phyloP scores from a whole-genome alignment of 2,329 filamentous ascomycete genomes.

The Pseudogymnoascus sp. region DNA sequence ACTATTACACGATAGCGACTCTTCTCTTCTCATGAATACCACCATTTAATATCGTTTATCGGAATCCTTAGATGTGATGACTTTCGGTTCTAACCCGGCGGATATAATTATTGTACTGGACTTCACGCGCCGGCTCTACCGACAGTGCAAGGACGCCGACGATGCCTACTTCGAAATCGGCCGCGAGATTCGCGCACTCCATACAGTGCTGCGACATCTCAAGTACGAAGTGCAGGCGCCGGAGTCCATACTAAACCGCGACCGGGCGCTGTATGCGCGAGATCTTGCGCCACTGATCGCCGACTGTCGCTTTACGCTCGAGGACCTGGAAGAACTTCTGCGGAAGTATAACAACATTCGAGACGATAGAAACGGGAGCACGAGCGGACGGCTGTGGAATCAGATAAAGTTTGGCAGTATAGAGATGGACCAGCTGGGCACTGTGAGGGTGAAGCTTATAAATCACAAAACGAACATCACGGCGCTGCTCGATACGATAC shows the following conservation, averaged over 20 bases:
- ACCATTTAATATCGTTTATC: not conserved
- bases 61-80: constrained; percentile 19
- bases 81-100: constrained; percentile 24
- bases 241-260: constrained; percentile 45
- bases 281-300: constrained; percentile 45
- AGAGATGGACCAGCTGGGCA: constrained; percentile 26
- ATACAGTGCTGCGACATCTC: constrained; percentile 49
- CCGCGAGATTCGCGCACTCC: constrained; percentile 42
- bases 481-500: constrained; percentile 49
- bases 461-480: constrained; percentile 46
- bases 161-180: constrained; percentile 40
- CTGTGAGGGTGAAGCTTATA: constrained; percentile 35
- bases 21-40: constrained; percentile 5
- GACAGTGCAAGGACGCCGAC: constrained; percentile 42
- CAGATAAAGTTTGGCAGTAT: constrained; percentile 23
- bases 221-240: constrained; percentile 49
- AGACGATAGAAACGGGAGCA: constrained; percentile 14
- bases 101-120: constrained; percentile 48
- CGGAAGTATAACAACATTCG: constrained; percentile 33
- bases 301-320: constrained; percentile 47
- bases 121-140: constrained; percentile 47
- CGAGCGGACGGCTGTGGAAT: constrained; percentile 20
- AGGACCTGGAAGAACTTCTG: constrained; percentile 45
- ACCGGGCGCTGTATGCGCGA: constrained; percentile 36
- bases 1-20: not conserved